phyloP scores from a whole-genome alignment of 148 eudicot genomes.

The Rhododendron simsii region DNA sequence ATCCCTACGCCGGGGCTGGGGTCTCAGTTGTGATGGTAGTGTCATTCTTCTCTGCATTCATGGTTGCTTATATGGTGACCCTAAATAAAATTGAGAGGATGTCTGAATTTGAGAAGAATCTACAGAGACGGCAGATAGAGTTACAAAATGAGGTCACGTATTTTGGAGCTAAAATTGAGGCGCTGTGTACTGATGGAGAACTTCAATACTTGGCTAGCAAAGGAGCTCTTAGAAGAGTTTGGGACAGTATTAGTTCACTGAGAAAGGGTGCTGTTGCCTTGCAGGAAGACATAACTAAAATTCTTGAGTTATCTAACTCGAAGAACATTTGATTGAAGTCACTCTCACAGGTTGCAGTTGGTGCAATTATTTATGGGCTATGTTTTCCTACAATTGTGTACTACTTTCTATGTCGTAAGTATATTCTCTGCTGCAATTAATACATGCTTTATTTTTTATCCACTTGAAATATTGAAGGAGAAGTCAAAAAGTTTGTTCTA shows the following conservation, averaged over 20 bases:
- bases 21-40: too few relatives aligned
- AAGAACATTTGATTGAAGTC: not conserved
- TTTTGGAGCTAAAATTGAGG: too few relatives aligned
- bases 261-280: not conserved
- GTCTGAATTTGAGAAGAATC: too few relatives aligned
- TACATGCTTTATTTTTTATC: not conserved
- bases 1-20: too few relatives aligned
- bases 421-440: not conserved
- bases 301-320: not conserved
- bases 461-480: not conserved
- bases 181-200: too few relatives aligned
- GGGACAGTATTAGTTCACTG: not conserved
- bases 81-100: too few relatives aligned
- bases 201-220: too few relatives aligned
- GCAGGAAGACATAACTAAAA: not conserved
- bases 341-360: not conserved
- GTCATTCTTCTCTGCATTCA: too few relatives aligned
- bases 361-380: not conserved
- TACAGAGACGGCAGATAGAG: too few relatives aligned
- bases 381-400: not conserved
- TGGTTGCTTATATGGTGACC: too few relatives aligned
- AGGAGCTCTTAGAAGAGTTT: too few relatives aligned
- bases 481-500: not conserved
- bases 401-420: not conserved
- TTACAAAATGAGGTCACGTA: too few relatives aligned